A percentile compares a stretch with the other conserved stretches of the same genome.
Conservation (phyloP, 2,329 filamentous ascomycete species). For the Sclerotinia nivalis region DNA sequence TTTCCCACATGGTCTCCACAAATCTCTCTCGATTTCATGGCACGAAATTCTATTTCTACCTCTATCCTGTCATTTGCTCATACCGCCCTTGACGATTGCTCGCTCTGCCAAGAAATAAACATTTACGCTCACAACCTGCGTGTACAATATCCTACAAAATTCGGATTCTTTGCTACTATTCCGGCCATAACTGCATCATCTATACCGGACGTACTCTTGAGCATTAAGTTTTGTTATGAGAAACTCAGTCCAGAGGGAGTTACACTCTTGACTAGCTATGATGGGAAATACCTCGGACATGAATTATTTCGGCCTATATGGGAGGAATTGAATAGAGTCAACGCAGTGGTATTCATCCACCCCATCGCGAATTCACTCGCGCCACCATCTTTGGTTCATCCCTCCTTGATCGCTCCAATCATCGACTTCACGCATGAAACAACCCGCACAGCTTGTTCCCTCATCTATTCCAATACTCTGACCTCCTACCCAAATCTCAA, state of each 20-base stretch:
- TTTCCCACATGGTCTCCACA: conserved; percentile 9
- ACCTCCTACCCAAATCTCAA: conserved; percentile 43
- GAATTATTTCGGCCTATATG: conserved; percentile 1
- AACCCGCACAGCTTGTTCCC: conserved; percentile 46
- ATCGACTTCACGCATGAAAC: conserved; percentile 52
- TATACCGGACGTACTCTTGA: not conserved
- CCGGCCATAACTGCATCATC: conserved; percentile 4
- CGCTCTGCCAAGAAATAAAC: conserved; percentile 8
- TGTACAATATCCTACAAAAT: conserved; percentile 5
- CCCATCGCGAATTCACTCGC: not conserved
- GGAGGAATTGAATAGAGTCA: conserved; percentile 13
- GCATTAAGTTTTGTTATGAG: not conserved
- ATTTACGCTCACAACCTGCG: conserved; percentile 2
- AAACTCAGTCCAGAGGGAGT: conserved; percentile 8
- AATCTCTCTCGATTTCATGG: conserved; percentile 10
- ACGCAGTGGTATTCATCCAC: conserved; percentile 12
- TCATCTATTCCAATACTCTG: conserved; percentile 43
- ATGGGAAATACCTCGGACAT: conserved; percentile 14
- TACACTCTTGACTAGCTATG: conserved; percentile 13
- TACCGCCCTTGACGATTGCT: not conserved
- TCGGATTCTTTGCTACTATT: conserved; percentile 19
- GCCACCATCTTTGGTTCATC: not conserved
- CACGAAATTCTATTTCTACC: conserved; percentile 6
- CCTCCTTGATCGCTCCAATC: conserved; percentile 41
- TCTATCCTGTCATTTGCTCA: conserved; percentile 15